phyloP scores from a whole-genome alignment of 441 rosid genomes.

The Euphorbia celastroides region DNA sequence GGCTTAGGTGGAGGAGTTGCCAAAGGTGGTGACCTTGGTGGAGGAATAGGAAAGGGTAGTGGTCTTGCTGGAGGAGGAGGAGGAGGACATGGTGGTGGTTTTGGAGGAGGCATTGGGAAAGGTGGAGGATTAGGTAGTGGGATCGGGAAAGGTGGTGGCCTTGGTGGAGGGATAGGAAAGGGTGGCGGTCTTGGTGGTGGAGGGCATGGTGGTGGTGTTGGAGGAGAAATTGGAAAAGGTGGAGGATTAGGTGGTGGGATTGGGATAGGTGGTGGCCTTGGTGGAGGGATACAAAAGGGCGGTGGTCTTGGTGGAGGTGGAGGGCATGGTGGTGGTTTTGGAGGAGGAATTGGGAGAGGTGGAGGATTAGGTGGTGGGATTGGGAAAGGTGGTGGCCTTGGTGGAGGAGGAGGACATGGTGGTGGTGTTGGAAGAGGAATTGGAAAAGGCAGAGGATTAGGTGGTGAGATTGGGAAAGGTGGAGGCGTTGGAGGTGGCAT shows the following conservation, averaged over 20 bases:
- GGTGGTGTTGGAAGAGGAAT: too few species aligned
- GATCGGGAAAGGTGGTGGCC: too few species aligned
- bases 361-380: too few species aligned
- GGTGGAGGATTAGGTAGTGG: too few species aligned
- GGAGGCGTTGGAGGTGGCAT: constrained; percentile 28
- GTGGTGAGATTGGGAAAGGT: constrained; percentile 32
- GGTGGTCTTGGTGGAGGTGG: constrained; percentile 25
- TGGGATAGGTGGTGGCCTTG: constrained; percentile 29
- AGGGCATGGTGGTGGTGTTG: constrained; percentile 31
- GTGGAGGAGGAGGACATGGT: constrained; percentile 28
- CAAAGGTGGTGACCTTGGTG: too few species aligned
- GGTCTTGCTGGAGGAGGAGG: too few species aligned
- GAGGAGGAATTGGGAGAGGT: constrained; percentile 25
- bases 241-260: constrained; percentile 28
- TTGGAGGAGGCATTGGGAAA: constrained; percentile 24
- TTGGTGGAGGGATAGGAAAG: constrained; percentile 25
- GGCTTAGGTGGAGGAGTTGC: too few species aligned
- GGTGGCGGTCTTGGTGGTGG: constrained; percentile 35
- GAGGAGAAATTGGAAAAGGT: constrained; percentile 29
- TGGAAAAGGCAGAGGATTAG: too few species aligned
- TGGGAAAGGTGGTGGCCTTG: too few species aligned
- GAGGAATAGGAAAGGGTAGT: constrained; percentile 22
- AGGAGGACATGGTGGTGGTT: constrained; percentile 28
- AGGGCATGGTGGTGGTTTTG: constrained; percentile 26
- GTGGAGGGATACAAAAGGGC: constrained; percentile 28